Percentiles rank a stretch among this genome's conserved stretches.
These are phyloP conservation scores for Tolypocladium inflatum DNA, from an alignment of 2,329 filamentous ascomycete genomes.

Conservation along the genomic window DNA sequence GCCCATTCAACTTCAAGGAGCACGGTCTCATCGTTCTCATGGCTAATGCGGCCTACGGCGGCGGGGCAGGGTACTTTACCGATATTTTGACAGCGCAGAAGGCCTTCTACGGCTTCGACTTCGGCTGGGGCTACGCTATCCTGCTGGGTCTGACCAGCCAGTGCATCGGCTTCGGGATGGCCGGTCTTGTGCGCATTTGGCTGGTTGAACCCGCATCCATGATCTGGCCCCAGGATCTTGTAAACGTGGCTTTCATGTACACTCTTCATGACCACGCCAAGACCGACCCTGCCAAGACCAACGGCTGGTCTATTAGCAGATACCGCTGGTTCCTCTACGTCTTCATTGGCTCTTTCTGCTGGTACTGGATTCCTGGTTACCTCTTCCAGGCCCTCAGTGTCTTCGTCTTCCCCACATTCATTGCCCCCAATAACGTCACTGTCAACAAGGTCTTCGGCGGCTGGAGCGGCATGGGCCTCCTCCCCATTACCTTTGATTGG, in stretches of 20 bases:
- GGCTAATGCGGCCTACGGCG: slow-evolving; percentile 42
- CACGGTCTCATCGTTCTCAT: slow-evolving; percentile 44
- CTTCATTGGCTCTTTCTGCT: slow-evolving; percentile 30
- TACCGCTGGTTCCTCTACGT: slow-evolving; percentile 37
- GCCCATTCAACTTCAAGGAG: slow-evolving; percentile 43
- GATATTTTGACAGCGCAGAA: slow-evolving; percentile 32
- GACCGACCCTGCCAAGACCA: slow-evolving; percentile 26
- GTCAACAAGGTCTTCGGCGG: slow-evolving; percentile 48
- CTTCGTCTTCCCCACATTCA: slow-evolving; percentile 47
- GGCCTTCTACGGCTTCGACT: slow-evolving; percentile 34
- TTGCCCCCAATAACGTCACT: slow-evolving; percentile 41
- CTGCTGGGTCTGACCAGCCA: slow-evolving; percentile 49
- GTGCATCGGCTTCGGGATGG: slow-evolving; percentile 50
- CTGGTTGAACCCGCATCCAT: slow-evolving; percentile 50
- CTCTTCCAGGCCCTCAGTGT: slow-evolving; percentile 39
- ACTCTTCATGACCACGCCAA: slow-evolving; percentile 31
- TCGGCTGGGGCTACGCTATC: slow-evolving; percentile 47
- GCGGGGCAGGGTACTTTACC: slow-evolving; percentile 25
- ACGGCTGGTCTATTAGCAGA: slow-evolving; percentile 34
- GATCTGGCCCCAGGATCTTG: slow-evolving; percentile 48
- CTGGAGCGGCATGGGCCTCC: slow-evolving; percentile 40
- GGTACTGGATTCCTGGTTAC: slow-evolving; percentile 45
- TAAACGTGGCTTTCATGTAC: slow-evolving; percentile 36
- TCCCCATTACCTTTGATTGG: slow-evolving; percentile 44
- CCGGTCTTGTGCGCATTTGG: slow-evolving; percentile 46